Evolutionary conservation across 2,329 filamentous ascomycete genomes (phyloP), one percentile per base, ranked within the genome.

Genomic region (Rhynchosporium agropyri): DNA sequence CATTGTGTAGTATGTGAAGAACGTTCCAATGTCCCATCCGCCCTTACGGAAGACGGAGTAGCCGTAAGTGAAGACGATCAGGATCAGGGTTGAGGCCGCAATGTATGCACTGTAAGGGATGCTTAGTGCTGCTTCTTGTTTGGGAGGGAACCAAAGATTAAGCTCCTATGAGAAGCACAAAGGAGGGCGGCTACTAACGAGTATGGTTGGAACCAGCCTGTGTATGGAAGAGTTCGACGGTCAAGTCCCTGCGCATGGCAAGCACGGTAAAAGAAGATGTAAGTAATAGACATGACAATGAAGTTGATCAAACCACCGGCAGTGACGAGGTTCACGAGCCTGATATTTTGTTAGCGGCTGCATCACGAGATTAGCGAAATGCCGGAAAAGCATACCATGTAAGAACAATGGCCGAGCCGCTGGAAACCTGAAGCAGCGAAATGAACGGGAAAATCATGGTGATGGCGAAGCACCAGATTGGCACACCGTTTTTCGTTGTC

Each of bases 261-360:
- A 0, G 89, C 89, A 50, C 85, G 84, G 74, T 87, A 81, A 74
- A 90, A 93, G 61, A 83, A 84, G 61, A 91, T 77, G 75, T 89
- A 92, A 0, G 88, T 88, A 60, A 85, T 82, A 69, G 84, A 85
- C 73, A 89, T 86, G 70, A 85, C 83, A 28, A 81, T 80, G 75
- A 87, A 91, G 75, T 89, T 89, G 75, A 91, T 86, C 90, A 80
- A 45, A 71, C 90, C 88, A 0, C 88, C 89, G 0, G 89, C 88
- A 7, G 89, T 91, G 29, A 51, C 90, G 76, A 90, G 76, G 69
- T 75, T 75, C 5, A 73, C 73, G 61, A 77, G 72, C 74, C 56
- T 58, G 7, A 29, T 15, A 10, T 26, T 20, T 1, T 26, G 13
- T 57, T 45, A 45, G 54, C 46, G 15, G 33, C 15, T 5, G 7